These are phyloP conservation scores for Arthroderma sp. DNA, from an alignment of 2,329 filamentous ascomycete species.

Conservation along the genomic window DNA sequence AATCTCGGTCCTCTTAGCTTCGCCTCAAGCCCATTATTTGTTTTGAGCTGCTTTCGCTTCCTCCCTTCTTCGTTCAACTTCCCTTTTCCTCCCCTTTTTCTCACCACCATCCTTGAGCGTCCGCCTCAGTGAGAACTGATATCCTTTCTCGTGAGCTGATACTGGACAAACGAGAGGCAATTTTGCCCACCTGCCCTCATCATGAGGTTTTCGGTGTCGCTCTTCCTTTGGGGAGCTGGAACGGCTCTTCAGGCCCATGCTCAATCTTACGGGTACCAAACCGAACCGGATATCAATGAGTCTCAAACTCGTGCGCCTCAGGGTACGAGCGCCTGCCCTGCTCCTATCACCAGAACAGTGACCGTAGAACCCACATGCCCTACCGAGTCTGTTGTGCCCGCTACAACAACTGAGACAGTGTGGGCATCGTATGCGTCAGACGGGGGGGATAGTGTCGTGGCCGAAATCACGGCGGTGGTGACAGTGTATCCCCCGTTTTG, in stretches of 20 bases:
- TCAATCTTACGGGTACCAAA: not conserved
- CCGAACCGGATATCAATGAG: not conserved
- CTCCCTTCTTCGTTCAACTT: too few relatives aligned
- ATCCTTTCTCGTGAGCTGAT: too few relatives aligned
- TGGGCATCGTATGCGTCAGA: not conserved
- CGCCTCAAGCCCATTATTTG: too few relatives aligned
- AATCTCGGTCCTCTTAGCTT: too few relatives aligned
- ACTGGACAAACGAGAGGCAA: too few relatives aligned
- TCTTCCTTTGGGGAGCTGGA: conserved; percentile 1
- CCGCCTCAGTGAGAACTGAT: too few relatives aligned
- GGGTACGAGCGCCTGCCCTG: too few relatives aligned
- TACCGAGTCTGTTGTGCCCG: not conserved
- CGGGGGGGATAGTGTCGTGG: not conserved
- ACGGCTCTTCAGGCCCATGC: not conserved
- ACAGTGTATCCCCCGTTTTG: not conserved
- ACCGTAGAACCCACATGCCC: not conserved
- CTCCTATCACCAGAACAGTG: not conserved
- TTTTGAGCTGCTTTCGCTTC: too few relatives aligned
- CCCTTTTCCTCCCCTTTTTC: too few relatives aligned
- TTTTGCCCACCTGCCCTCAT: not conserved
- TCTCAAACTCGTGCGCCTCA: too few relatives aligned
- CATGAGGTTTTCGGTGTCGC: conserved; percentile 2
- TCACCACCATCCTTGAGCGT: too few relatives aligned
- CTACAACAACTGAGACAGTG: not conserved
- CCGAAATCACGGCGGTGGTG: too few relatives aligned